Percentiles rank a stretch among this genome's conserved stretches.
Evolutionary conservation across 2,329 filamentous ascomycete genomes (phyloP).

Genomic region (Diplocarpon rosae): DNA sequence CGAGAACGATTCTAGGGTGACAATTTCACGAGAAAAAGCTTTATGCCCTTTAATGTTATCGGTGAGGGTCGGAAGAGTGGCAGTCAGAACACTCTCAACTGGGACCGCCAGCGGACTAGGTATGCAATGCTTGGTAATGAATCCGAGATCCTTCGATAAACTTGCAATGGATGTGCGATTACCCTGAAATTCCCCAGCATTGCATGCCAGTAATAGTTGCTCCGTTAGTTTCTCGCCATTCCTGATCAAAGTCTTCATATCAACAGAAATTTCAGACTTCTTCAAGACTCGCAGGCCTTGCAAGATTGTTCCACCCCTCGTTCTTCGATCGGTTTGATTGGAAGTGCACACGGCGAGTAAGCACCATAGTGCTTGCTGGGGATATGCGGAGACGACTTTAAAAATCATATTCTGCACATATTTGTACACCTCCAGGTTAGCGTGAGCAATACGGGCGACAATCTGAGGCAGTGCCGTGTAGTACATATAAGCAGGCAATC

Average conservation of each 20-base stretch:
- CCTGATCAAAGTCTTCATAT: constrained; percentile 60
- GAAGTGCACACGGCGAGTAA: constrained; percentile 80
- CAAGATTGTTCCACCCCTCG: constrained; percentile 41
- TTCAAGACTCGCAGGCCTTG: constrained; percentile 38
- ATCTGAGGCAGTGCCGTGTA: constrained; percentile 83
- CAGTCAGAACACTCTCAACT: constrained; percentile 72
- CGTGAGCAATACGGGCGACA: constrained; percentile 89
- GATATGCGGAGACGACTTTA: constrained; percentile 78
- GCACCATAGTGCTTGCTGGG: constrained; percentile 86
- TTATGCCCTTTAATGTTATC: constrained; percentile 68
- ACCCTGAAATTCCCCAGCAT: constrained; percentile 60
- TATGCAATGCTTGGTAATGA: constrained; percentile 69
- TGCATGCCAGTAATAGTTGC: constrained; percentile 70
- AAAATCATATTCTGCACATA: constrained; percentile 69
- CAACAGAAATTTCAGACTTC: constrained; percentile 33
- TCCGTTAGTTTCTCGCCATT: constrained; percentile 76
- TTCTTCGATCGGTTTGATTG: constrained; percentile 56
- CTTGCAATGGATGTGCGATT: constrained; percentile 60
- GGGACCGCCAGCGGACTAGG: constrained; percentile 83
- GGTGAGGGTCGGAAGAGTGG: constrained; percentile 64
- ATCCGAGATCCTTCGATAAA: constrained; percentile 65
- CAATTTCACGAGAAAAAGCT: constrained; percentile 76
- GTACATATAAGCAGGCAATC: constrained; percentile 65
- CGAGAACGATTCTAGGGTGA: constrained; percentile 69
- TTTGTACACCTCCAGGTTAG: constrained; percentile 65